Evolutionary conservation across 108 stramenopile genomes (phyloP).

Genomic region (Cyclotella atomus): DNA sequence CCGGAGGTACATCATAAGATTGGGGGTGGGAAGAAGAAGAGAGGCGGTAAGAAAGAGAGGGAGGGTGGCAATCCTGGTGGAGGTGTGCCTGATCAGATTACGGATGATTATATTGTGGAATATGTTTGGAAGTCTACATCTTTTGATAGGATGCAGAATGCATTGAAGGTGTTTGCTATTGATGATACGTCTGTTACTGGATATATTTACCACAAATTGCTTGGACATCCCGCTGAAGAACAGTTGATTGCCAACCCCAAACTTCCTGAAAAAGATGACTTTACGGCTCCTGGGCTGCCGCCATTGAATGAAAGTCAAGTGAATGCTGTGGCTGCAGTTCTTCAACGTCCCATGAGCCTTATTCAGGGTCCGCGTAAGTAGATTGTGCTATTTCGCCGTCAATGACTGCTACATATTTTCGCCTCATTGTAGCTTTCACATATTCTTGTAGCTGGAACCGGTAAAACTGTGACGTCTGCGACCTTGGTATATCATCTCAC

Average conservation of each 20-base stretch:
- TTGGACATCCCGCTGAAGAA: conserved; percentile 97
- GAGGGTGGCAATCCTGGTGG: conserved; percentile 9
- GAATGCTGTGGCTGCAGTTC: conserved; percentile 87
- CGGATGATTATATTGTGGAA: conserved; percentile 93
- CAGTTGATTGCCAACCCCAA: conserved; percentile 82
- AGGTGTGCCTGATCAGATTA: conserved; percentile 80
- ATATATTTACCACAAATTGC: conserved; percentile 96
- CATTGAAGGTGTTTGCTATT: conserved; percentile 97
- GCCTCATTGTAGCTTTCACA: not conserved
- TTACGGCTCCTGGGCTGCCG: conserved; percentile 93
- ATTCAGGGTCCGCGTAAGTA: conserved; percentile 98
- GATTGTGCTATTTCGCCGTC: not conserved
- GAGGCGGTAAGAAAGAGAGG: conserved; percentile 23
- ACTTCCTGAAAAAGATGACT: conserved; percentile 64
- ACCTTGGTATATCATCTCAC: conserved; percentile 97
- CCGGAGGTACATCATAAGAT: conserved; percentile 47
- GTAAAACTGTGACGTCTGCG: conserved; percentile 98
- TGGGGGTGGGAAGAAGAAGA: conserved; percentile 21
- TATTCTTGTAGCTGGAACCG: conserved; percentile 45
- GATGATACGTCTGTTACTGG: conserved; percentile 97
- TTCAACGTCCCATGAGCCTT: conserved; percentile 92
- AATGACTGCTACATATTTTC: not conserved
- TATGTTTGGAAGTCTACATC: conserved; percentile 97
- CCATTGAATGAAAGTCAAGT: conserved; percentile 96
- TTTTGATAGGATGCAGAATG: conserved; percentile 98